A percentile compares a stretch with the other conserved stretches of the same genome.
These are phyloP conservation scores for Penicillium parvum DNA, from an alignment of 495 filamentous ascomycete genomes.

Conservation along the genomic window DNA sequence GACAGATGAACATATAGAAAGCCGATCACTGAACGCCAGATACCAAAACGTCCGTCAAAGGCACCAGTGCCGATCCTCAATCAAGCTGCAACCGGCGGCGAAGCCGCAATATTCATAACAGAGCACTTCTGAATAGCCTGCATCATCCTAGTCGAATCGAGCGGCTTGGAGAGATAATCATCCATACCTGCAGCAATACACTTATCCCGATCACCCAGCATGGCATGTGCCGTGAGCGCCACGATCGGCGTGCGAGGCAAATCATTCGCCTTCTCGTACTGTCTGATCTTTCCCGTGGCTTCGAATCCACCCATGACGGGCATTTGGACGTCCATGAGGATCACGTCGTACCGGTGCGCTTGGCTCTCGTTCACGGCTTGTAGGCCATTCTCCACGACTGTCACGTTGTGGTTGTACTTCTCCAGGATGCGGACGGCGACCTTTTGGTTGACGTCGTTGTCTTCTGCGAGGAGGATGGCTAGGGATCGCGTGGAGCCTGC, in stretches of 20 bases:
- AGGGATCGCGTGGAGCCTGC: slow-evolving; percentile 86
- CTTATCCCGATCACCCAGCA: slow-evolving; percentile 76
- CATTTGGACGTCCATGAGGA: slow-evolving; percentile 88
- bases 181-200: slow-evolving; percentile 76
- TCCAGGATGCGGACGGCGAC: slow-evolving; percentile 70
- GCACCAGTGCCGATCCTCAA: no score
- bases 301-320: slow-evolving; percentile 75
- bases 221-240: slow-evolving; percentile 78
- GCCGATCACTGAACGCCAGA: no score
- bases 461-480: slow-evolving; percentile 81
- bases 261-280: slow-evolving; percentile 47
- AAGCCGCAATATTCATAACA: slow-evolving; percentile 16
- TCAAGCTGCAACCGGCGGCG: no score
- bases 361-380: slow-evolving; percentile 66
- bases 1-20: no score
- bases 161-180: slow-evolving; percentile 77
- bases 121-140: slow-evolving; percentile 64
- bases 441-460: slow-evolving; percentile 76
- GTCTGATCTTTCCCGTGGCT: slow-evolving; percentile 67
- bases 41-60: no score
- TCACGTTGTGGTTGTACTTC: slow-evolving; percentile 69
- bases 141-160: slow-evolving; percentile 63
- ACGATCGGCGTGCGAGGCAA: slow-evolving; percentile 63
- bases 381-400: slow-evolving; percentile 68
- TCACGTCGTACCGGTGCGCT: slow-evolving; percentile 59